Evolutionary conservation across 306 rosid genomes (phyloP).

Genomic region (Cicer pinnatifidum): DNA sequence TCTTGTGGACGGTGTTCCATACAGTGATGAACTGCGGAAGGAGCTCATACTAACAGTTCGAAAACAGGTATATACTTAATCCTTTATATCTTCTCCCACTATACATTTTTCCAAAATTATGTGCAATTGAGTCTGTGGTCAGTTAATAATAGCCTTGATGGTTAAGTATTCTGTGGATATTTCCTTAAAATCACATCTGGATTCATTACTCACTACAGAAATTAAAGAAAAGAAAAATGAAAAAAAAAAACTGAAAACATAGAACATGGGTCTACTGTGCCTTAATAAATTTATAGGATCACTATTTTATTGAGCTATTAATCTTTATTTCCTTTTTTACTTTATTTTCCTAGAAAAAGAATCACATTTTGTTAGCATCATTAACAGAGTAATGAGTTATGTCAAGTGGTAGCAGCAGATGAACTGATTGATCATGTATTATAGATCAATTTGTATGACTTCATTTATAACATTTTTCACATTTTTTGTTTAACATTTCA

Average conservation of each 20-base stretch:
- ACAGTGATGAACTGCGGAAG: constrained; percentile 88
- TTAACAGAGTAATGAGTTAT: neutral
- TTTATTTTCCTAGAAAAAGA: neutral
- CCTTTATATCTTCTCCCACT: constrained; percentile 17
- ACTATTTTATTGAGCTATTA: neutral
- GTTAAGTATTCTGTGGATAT: constrained; percentile 2
- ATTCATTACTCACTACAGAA: no score
- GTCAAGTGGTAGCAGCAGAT: neutral
- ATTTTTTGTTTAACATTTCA: constrained; percentile 53
- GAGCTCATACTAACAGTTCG: constrained; percentile 74
- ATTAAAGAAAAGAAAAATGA: no score
- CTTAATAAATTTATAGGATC: constrained; percentile 11
- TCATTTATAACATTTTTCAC: neutral
- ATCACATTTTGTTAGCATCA: constrained; percentile 23
- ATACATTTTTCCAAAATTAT: constrained; percentile 24
- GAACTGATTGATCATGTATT: constrained; percentile 12
- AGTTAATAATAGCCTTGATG: constrained; percentile 8
- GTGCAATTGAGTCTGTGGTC: neutral
- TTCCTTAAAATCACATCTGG: neutral
- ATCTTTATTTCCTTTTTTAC: neutral
- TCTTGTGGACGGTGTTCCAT: constrained; percentile 83
- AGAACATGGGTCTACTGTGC: constrained; percentile 8
- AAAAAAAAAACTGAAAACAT: neutral
- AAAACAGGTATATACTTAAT: constrained; percentile 68
- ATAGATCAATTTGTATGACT: neutral